These are phyloP conservation scores for Solanum sitiens DNA, from an alignment of 257 asterid genomes.

Conservation along the genomic window DNA sequence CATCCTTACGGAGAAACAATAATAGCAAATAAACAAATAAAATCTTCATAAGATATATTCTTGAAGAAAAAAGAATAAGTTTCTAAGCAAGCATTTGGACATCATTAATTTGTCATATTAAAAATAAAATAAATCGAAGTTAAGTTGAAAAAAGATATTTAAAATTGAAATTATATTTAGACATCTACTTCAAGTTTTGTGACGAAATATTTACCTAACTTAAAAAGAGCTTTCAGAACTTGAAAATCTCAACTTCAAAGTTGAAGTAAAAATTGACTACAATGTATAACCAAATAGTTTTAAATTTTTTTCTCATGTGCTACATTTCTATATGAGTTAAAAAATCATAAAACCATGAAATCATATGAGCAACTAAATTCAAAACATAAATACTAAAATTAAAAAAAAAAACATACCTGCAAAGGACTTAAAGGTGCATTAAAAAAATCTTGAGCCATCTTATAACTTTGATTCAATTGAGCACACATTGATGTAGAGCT, in stretches of 20 bases:
- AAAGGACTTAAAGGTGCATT: constrained; percentile 65
- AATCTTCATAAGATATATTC: background rate
- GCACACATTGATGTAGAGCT: constrained; percentile 61
- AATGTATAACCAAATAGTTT: background rate
- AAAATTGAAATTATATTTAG: background rate
- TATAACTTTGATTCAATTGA: constrained; percentile 66
- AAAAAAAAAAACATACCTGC: constrained; percentile 35
- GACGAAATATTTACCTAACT: background rate
- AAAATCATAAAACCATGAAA: background rate
- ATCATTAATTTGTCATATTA: background rate
- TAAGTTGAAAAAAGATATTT: background rate
- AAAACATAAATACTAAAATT: background rate
- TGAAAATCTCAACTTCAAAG: background rate
- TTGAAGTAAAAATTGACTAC: background rate
- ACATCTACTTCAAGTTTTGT: background rate
- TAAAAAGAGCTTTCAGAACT: background rate
- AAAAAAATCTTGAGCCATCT: constrained; percentile 90
- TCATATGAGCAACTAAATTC: background rate
- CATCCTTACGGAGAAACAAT: background rate
- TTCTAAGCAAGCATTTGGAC: background rate
- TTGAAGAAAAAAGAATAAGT: background rate
- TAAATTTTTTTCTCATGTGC: background rate
- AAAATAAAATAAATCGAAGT: background rate
- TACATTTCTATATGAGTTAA: background rate
- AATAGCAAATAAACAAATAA: background rate